These are phyloP conservation scores for Cotoneaster glaucophyllus DNA, from an alignment of 306 rosid species.

Conservation along the genomic window DNA sequence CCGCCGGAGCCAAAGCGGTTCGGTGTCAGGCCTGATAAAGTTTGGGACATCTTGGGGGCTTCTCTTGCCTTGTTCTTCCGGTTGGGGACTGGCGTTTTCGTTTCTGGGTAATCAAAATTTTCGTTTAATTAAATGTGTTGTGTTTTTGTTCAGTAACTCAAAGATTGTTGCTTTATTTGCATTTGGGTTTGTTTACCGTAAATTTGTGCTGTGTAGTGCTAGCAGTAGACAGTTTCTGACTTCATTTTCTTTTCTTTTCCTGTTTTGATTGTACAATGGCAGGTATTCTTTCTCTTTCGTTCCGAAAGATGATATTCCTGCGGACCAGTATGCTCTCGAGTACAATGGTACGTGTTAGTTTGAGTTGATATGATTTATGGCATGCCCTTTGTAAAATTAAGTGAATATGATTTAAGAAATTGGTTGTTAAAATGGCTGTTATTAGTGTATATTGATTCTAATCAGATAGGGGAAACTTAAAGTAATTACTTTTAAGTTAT, in stretches of 20 bases:
- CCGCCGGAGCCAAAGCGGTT: constrained; percentile 86
- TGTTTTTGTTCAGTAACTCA: not conserved
- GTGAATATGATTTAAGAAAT: not conserved
- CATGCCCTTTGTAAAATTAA: not conserved
- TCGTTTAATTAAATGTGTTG: not conserved
- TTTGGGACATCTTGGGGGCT: constrained; percentile 51
- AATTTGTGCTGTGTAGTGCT: not conserved
- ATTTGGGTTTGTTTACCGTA: not conserved
- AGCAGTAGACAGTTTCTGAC: not conserved
- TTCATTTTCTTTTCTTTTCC: not conserved
- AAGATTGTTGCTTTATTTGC: not conserved
- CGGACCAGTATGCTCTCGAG: constrained; percentile 70
- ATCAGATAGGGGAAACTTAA: not conserved
- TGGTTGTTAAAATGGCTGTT: constrained; percentile 9
- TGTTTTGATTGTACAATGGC: constrained; percentile 20
- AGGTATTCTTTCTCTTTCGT: constrained; percentile 73
- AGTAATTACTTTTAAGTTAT: not conserved
- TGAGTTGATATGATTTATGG: constrained; percentile 8
- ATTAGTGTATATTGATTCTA: not conserved
- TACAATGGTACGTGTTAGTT: constrained; percentile 42
- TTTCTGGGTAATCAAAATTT: constrained; percentile 50
- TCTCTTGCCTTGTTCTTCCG: constrained; percentile 60
- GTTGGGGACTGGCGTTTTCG: constrained; percentile 78
- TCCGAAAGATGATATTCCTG: constrained; percentile 64
- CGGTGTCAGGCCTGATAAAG: constrained; percentile 55